Evolutionary conservation across 768 basidiomycete genomes (phyloP).

Genomic region (Psilocybe cyanescens): DNA sequence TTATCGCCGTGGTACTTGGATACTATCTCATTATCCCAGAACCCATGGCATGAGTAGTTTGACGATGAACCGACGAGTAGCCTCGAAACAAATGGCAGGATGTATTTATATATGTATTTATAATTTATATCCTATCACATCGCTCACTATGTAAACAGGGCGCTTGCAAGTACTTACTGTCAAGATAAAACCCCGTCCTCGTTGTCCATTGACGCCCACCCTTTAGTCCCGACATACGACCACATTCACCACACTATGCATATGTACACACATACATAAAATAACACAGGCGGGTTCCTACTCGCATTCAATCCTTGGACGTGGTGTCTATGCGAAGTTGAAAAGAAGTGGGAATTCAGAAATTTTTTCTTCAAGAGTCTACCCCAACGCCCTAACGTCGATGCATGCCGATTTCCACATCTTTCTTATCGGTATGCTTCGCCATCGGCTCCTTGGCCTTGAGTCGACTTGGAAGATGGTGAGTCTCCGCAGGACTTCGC

Average conservation of each 20-base stretch:
- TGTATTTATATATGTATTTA: not conserved
- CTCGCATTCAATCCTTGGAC: not conserved
- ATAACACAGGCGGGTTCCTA: not conserved
- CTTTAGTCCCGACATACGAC: no score
- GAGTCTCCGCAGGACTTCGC: not conserved
- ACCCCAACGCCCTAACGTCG: slow-evolving; percentile 19
- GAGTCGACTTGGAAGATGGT: slow-evolving; percentile 47
- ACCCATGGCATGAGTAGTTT: not conserved
- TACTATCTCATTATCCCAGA: not conserved
- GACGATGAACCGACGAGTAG: not conserved
- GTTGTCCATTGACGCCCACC: slow-evolving; percentile 1
- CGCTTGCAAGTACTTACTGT: not conserved
- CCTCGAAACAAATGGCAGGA: not conserved
- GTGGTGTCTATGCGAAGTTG: not conserved
- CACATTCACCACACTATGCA: not conserved
- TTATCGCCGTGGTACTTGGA: not conserved
- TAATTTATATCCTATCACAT: not conserved
- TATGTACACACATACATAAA: not conserved
- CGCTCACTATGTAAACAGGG: not conserved
- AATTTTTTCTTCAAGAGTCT: slow-evolving; percentile 2
- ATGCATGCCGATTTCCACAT: slow-evolving; percentile 28
- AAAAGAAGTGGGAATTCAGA: not conserved
- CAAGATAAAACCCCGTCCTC: not conserved
- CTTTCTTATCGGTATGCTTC: slow-evolving; percentile 48
- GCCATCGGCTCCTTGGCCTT: slow-evolving; percentile 51